A percentile compares a stretch with the other conserved stretches of the same genome.
These are phyloP conservation scores for Cerrena zonata DNA, from an alignment of 1,284 basidiomycete species.

Conservation along the genomic window DNA sequence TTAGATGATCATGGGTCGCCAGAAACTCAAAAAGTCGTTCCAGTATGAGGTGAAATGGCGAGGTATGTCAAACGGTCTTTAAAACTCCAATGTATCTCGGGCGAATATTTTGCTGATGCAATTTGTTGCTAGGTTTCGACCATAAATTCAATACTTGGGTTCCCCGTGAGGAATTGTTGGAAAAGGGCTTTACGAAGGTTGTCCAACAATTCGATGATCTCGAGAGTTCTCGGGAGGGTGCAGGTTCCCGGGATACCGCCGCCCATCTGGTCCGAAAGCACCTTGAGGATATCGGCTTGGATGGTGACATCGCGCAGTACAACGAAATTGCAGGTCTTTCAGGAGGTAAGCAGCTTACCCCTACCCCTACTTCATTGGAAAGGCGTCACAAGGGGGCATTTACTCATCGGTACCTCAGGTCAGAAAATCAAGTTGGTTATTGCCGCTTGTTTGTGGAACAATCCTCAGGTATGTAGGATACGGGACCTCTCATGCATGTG, in stretches of 20 bases:
- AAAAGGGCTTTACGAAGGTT: slow-evolving; percentile 87
- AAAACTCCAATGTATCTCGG: too few species aligned
- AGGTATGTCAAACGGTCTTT: too few species aligned
- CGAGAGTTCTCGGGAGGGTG: slow-evolving; percentile 90
- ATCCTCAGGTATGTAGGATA: slow-evolving; percentile 67
- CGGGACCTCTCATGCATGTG: slow-evolving; percentile 4
- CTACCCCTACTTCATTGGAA: slow-evolving; percentile 2
- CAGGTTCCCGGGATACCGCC: slow-evolving; percentile 80
- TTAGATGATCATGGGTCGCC: slow-evolving; percentile 87
- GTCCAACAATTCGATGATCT: slow-evolving; percentile 96
- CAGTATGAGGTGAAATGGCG: slow-evolving; percentile 98
- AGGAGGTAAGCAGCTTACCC: slow-evolving; percentile 49
- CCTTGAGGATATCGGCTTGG: slow-evolving; percentile 89
- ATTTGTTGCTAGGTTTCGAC: slow-evolving; percentile 49
- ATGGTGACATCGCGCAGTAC: slow-evolving; percentile 95
- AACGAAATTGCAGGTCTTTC: slow-evolving; percentile 90
- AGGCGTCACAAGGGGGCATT: too few species aligned
- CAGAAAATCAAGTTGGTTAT: slow-evolving; percentile 98
- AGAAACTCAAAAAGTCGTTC: slow-evolving; percentile 94
- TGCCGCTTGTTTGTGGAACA: slow-evolving; percentile 91
- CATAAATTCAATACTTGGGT: slow-evolving; percentile 95
- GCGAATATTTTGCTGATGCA: neutral
- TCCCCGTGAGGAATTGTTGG: slow-evolving; percentile 81
- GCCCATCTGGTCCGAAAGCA: slow-evolving; percentile 80
- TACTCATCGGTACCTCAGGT: slow-evolving; percentile 34